Base-by-base conservation (phyloP, 116 monocot species). In the Phalaenopsis hybrid region DNA sequence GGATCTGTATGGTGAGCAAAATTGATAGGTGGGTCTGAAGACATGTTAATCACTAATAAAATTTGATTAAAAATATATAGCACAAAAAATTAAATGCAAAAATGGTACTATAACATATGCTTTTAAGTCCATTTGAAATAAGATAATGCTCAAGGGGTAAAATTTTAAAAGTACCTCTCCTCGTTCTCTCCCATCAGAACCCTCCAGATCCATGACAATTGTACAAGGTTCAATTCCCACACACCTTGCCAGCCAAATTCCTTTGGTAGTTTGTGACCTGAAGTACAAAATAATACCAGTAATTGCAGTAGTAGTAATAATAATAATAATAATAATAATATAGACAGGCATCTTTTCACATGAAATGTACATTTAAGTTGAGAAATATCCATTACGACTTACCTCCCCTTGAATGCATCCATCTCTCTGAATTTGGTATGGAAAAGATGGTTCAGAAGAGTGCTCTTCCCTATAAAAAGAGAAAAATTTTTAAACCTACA, bases 201-300 rank as follows among this genome's bases (percentile, higher is more conserved):
- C 97, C 86, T 97, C 97, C 86, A 97, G 85, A 86, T 97, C 97
- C 97, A 97, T 93, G 43, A 94, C 90, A 83, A 97, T 82, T 8
- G 97, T 97, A 85, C 86, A 97, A 63, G 97, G 97, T 43, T 97
- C 93, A 68, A 97, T 91, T 43, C 82, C 87, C 58, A 55, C 80
- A 77, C 93, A 89, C 61, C 84, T 87, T 48, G 93, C 97, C 85
- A 97, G 74, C 97, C 94, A 97, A 75, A 97, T 91, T 61, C 97
- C 97, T 88, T 97, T 97, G 18, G 97, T 97, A 83, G 97, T 97
- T 87, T 97, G 94, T 41, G 97, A 97, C 82, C 97, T 97, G 78
- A 75, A 80, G n/a, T 79, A 81, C n/a, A 55, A 55, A 55, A 16
- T 16, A 51, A 51, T 10, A 50, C 8, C 9, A 50, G 12, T 55